These are phyloP conservation scores for Meira miltonrushii DNA, from an alignment of 1,284 basidiomycete species.

Conservation along the genomic window DNA sequence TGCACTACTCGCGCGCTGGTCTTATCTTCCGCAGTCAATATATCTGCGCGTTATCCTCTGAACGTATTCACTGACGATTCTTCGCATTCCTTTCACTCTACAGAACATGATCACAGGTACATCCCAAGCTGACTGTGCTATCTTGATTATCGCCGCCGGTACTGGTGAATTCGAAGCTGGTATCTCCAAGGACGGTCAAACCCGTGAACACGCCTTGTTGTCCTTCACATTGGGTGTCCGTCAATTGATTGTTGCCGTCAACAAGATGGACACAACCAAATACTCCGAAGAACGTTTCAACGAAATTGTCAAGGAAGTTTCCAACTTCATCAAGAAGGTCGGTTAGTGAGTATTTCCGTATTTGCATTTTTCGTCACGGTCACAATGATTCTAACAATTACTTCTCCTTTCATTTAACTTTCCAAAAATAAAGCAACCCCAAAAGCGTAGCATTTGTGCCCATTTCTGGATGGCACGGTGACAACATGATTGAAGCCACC, in stretches of 20 bases:
- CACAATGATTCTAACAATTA: too few species aligned
- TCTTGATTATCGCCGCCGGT: conserved; percentile 96
- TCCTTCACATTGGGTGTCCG: conserved; percentile 99
- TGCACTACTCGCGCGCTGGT: not conserved
- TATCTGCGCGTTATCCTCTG: not conserved
- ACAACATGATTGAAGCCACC: conserved; percentile 94
- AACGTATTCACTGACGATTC: not conserved
- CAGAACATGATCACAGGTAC: conserved; percentile 80
- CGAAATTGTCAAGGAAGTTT: conserved; percentile 99
- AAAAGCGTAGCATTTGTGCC: conserved; percentile 97
- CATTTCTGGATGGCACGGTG: conserved; percentile 99
- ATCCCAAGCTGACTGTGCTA: conserved; percentile 50
- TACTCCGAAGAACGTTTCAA: conserved; percentile 99
- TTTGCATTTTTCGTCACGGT: too few species aligned
- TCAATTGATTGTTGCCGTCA: conserved; percentile 99
- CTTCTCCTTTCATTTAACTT: too few species aligned
- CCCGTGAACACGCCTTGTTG: conserved; percentile 98
- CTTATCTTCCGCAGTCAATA: not conserved
- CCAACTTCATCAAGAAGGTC: conserved; percentile 99
- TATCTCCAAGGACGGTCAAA: conserved; percentile 99
- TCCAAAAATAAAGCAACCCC: too few species aligned
- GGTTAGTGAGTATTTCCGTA: too few species aligned
- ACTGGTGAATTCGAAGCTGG: conserved; percentile 99
- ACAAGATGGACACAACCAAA: conserved; percentile 99
- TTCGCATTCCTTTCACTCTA: not conserved